Conservation (phyloP, 345 rosid species). For the Carallia pectinifolia region DNA sequence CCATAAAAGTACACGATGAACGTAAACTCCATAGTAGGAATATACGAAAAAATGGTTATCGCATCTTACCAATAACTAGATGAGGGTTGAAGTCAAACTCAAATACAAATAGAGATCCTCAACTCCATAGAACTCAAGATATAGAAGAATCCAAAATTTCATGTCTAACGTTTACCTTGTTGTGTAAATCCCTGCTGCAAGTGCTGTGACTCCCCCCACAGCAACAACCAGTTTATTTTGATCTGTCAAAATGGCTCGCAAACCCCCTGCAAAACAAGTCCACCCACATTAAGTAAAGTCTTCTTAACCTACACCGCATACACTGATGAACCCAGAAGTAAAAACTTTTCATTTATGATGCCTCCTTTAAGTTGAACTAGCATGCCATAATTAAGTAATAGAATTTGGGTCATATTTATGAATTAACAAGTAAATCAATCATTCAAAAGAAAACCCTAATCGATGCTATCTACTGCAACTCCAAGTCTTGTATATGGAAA, state of each 20-base stretch:
- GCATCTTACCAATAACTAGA: no score
- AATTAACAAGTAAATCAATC: no score
- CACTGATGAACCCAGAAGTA: slow-evolving; percentile 2
- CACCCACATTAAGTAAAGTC: slow-evolving; percentile 9
- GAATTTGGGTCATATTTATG: background rate
- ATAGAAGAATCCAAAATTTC: background rate
- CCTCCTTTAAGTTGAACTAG: slow-evolving; percentile 10
- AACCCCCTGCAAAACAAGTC: slow-evolving; percentile 55
- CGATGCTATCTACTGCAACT: no score
- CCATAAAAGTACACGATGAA: no score
- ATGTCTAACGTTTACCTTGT: slow-evolving; percentile 57
- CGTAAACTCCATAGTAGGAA: no score
- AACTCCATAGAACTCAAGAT: background rate
- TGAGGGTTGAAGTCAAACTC: background rate
- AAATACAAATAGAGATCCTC: background rate
- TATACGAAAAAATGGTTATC: no score
- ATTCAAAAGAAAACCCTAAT: no score
- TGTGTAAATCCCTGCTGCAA: slow-evolving; percentile 96
- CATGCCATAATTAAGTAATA: background rate
- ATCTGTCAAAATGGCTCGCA: slow-evolving; percentile 86
- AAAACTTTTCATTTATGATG: background rate
- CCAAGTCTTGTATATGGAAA: no score
- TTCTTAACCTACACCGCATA: slow-evolving; percentile 15
- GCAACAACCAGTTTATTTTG: slow-evolving; percentile 92
- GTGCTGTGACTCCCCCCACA: slow-evolving; percentile 96